A percentile compares a stretch with the other conserved stretches of the same genome.
These are phyloP conservation scores for Leishmania guyanensis DNA, from an alignment of 208 protist genomes.

Conservation along the genomic window DNA sequence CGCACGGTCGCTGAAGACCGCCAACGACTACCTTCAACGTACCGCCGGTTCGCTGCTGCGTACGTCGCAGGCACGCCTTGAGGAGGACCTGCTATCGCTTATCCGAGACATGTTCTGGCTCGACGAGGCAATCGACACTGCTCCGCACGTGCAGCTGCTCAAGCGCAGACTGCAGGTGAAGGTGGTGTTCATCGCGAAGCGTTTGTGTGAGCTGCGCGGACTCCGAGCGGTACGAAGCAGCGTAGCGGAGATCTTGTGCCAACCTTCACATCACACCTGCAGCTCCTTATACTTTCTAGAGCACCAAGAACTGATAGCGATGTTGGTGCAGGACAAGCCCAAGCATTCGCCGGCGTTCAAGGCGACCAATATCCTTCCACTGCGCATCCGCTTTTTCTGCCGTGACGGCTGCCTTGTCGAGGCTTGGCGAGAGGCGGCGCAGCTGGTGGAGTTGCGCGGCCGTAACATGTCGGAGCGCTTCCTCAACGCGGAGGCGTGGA, in stretches of 20 bases:
- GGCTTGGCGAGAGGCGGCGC: slow-evolving; percentile 23
- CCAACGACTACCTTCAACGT: slow-evolving; percentile 47
- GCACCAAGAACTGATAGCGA: slow-evolving; percentile 27
- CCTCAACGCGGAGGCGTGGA: slow-evolving; percentile 31
- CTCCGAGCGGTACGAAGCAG: slow-evolving; percentile 40
- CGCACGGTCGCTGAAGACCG: slow-evolving; percentile 17
- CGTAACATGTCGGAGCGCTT: slow-evolving; percentile 17
- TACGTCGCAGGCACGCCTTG: slow-evolving; percentile 28
- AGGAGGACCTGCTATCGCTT: slow-evolving; percentile 35
- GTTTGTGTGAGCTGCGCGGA: slow-evolving; percentile 49
- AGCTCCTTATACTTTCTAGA: slow-evolving; percentile 17
- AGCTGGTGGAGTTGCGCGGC: slow-evolving; percentile 19
- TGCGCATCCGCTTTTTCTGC: slow-evolving; percentile 24
- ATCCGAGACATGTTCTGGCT: slow-evolving; percentile 45
- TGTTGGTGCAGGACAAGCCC: slow-evolving; percentile 10
- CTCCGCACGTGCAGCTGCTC: slow-evolving; percentile 15
- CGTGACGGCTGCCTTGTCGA: slow-evolving; percentile 19
- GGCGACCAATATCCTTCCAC: slow-evolving; percentile 23
- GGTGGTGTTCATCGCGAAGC: slow-evolving; percentile 34
- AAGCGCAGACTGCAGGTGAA: slow-evolving; percentile 24
- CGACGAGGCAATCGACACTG: slow-evolving; percentile 17
- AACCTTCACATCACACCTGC: slow-evolving; percentile 47
- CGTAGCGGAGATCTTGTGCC: slow-evolving; percentile 36
- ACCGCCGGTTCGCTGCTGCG: slow-evolving; percentile 43
- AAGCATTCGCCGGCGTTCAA: slow-evolving; percentile 11